Evolutionary conservation across 441 rosid genomes (phyloP).

Genomic region (Gossypium lobatum): DNA sequence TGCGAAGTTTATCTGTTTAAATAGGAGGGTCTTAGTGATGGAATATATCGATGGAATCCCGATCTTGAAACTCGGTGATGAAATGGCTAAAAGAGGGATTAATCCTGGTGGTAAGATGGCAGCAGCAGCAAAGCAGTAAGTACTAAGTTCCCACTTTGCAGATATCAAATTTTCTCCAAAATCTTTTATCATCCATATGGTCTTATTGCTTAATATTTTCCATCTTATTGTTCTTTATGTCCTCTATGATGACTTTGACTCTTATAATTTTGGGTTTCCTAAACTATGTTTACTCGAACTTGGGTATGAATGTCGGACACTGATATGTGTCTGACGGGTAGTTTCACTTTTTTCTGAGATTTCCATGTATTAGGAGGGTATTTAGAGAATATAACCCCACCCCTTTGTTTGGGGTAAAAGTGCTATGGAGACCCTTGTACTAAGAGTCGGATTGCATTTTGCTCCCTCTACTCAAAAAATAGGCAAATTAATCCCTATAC

Average conservation of each 20-base stretch:
- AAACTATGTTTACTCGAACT: background rate
- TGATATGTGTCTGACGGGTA: background rate
- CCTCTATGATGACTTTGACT: background rate
- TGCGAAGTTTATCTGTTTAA: conserved; percentile 14
- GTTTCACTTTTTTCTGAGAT: background rate
- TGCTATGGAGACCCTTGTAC: too few relatives aligned
- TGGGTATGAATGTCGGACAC: background rate
- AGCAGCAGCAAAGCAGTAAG: conserved; percentile 80
- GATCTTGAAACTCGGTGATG: conserved; percentile 83
- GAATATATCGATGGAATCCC: conserved; percentile 93
- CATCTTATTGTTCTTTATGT: background rate
- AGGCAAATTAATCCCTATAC: too few relatives aligned
- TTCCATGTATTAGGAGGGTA: background rate
- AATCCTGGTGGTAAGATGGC: conserved; percentile 81
- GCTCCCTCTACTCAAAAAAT: too few relatives aligned
- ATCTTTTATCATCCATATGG: background rate
- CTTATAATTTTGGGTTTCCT: background rate
- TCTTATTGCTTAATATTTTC: background rate
- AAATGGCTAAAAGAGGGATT: conserved; percentile 90
- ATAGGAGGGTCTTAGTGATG: conserved; percentile 82
- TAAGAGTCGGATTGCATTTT: too few relatives aligned
- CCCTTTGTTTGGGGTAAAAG: background rate
- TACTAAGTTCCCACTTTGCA: background rate
- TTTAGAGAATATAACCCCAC: background rate
- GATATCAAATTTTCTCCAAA: background rate